Evolutionary conservation across 2,329 filamentous ascomycete genomes (phyloP), one percentile per base, ranked within the genome.

Genomic region (Orbilia javanica): DNA sequence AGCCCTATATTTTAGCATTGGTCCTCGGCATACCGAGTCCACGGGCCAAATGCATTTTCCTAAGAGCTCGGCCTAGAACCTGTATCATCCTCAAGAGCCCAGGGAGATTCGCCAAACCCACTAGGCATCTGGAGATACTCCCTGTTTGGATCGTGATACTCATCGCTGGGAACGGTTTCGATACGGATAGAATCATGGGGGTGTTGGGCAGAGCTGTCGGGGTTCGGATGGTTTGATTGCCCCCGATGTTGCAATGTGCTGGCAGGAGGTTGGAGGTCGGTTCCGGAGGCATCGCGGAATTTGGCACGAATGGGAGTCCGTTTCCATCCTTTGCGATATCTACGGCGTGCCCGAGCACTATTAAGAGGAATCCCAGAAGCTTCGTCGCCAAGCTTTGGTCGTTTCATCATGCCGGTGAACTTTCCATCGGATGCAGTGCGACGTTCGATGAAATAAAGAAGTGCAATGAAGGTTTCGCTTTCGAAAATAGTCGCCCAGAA

Each of bases 301-400:
- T 50, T 25, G 29, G 15, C 39, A n/a, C 31, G 52, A 6, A 22
- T 42, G 22, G 10, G 34, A 4, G 13, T 11, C 20, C 8, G 52
- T 36, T 18, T 27, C 18, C 34, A 22, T 10, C 25, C 31, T 27
- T 46, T 50, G 20, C 60, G 48, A 27, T 78, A 78, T 29, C 62
- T 67, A 55, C 74, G 66, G 13, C 74, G 60, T 42, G 74, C 74
- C 34, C 44, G 74, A 46, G 44, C 52, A 18, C 67, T 78, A 31
- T 78, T 78, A 13, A 78, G 62, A 15, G 74, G 74, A 13, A 78
- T 78, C 3, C 67, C 74, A 22, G 74, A 78, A 8, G 18, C 36
- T 46, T 78, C 74, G 20, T 78, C 67, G 13, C 74, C 74, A 20
- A 78, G 53, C 20, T 78, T 78, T 27, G 74, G 74, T 22, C 74